Percentiles rank a stretch among this genome's conserved stretches.
Conservation (phyloP, 169 alveolate genomes). For the Babesia gibsoni region DNA sequence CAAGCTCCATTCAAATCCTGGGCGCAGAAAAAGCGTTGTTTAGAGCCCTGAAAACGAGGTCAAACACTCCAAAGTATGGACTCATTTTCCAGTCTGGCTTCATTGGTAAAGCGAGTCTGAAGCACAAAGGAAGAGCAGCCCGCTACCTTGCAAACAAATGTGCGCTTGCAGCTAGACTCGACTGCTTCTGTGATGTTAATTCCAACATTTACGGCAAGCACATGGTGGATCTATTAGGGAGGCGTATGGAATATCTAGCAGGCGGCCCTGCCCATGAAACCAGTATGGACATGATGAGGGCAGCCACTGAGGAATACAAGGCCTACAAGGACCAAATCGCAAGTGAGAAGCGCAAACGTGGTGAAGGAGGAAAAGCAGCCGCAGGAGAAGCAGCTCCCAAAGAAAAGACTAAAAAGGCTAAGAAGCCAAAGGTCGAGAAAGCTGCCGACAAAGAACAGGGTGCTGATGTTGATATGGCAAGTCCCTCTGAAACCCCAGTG, state of each 20-base stretch:
- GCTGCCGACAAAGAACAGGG: neutral
- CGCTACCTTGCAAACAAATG: conserved; percentile 97
- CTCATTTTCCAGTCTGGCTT: conserved; percentile 93
- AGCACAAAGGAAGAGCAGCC: conserved; percentile 94
- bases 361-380: neutral
- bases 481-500: conserved; percentile 42
- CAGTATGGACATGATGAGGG: conserved; percentile 86
- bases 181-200: conserved; percentile 81
- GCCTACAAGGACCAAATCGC: conserved; percentile 41
- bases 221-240: conserved; percentile 91
- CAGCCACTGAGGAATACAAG: conserved; percentile 66
- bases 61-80: conserved; percentile 99
- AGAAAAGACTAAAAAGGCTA: neutral
- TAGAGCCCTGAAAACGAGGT: conserved; percentile 94
- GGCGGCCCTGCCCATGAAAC: conserved; percentile 82
- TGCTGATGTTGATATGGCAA: conserved; percentile 57
- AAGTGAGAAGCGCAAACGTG: neutral
- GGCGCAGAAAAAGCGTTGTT: conserved; percentile 98
- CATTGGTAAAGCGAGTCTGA: conserved; percentile 93
- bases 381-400: neutral
- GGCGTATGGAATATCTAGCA: conserved; percentile 89
- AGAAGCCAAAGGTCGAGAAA: neutral
- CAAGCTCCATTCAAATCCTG: conserved; percentile 92
- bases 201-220: conserved; percentile 89
- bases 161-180: conserved; percentile 97